Evolutionary conservation across 768 basidiomycete species (phyloP).

Genomic region (Mrakia gelida): DNA sequence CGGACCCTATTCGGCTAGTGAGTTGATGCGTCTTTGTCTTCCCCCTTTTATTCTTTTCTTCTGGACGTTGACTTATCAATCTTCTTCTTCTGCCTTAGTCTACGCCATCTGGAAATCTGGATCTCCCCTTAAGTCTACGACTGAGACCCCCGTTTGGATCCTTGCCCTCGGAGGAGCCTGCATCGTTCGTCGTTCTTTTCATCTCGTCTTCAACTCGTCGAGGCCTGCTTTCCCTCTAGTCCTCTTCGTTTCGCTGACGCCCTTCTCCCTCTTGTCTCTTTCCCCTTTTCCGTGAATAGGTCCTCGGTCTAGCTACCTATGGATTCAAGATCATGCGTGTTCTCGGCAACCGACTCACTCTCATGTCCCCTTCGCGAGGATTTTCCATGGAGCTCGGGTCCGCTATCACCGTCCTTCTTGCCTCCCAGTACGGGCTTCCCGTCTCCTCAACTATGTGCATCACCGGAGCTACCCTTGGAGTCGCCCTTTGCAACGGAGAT

Average conservation of each 20-base stretch:
- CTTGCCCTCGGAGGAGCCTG: slow-evolving; percentile 42
- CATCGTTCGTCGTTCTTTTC: slow-evolving; percentile 32
- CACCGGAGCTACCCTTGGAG: slow-evolving; percentile 40
- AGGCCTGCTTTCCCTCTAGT: too few relatives aligned
- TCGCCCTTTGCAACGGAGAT: slow-evolving; percentile 44
- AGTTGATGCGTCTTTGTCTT: slow-evolving; percentile 14
- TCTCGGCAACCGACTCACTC: too few relatives aligned
- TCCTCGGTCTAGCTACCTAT: slow-evolving; percentile 43
- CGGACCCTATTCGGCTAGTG: slow-evolving; percentile 46
- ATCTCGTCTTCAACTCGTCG: too few relatives aligned
- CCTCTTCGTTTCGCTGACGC: too few relatives aligned
- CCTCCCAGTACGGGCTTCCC: slow-evolving; percentile 46
- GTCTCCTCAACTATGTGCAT: slow-evolving; percentile 46
- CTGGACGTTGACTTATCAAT: not conserved
- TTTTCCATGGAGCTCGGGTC: slow-evolving; percentile 50
- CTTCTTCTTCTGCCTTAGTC: slow-evolving; percentile 19
- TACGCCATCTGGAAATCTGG: slow-evolving; percentile 44
- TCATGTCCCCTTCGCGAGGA: slow-evolving; percentile 49
- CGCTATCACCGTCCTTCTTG: slow-evolving; percentile 49
- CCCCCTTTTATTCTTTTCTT: too few relatives aligned
- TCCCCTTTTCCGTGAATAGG: too few relatives aligned
- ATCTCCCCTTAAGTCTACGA: slow-evolving; percentile 39
- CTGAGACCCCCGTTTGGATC: slow-evolving; percentile 46
- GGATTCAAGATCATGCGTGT: slow-evolving; percentile 48
- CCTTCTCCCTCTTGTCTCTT: too few relatives aligned